Evolutionary conservation across 1,284 basidiomycete species (phyloP).

Genomic region (Apiotrichum akiyoshidainum): DNA sequence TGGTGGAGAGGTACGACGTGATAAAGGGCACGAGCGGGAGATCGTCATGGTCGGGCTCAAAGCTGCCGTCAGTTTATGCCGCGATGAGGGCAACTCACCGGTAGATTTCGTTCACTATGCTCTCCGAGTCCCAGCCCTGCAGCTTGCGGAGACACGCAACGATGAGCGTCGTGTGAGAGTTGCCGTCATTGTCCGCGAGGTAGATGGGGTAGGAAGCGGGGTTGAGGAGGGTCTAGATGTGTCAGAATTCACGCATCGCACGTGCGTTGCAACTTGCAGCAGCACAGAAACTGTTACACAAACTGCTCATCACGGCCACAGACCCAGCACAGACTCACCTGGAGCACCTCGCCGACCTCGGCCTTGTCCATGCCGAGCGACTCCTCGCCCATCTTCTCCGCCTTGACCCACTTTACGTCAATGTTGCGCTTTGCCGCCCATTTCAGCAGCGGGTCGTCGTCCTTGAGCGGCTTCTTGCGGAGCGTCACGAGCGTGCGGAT

Average conservation of each 20-base stretch:
- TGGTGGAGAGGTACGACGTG: conserved; percentile 31
- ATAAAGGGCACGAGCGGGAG: conserved; percentile 41
- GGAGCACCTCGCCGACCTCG: conserved; percentile 40
- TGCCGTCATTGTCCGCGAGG: conserved; percentile 44
- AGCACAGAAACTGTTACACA: no score
- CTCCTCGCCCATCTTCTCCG: conserved; percentile 44
- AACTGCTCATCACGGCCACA: no score
- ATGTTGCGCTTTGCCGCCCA: conserved; percentile 33
- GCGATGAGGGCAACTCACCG: conserved; percentile 25
- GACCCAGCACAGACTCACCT: conserved; percentile 23
- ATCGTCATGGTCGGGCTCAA: conserved; percentile 46
- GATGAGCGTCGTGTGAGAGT: conserved; percentile 45
- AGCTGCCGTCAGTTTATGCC: conserved; percentile 22
- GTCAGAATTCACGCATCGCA: background rate
- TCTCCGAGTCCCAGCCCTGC: conserved; percentile 44
- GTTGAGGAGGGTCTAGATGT: conserved; percentile 33
- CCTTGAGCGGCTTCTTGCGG: conserved; percentile 52
- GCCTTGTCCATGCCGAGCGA: conserved; percentile 40
- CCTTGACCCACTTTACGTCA: conserved; percentile 39
- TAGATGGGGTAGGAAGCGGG: conserved; percentile 41
- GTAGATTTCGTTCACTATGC: conserved; percentile 41
- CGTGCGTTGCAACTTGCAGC: background rate
- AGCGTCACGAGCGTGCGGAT: conserved; percentile 60
- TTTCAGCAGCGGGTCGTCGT: conserved; percentile 25
- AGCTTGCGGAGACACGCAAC: conserved; percentile 45